These are phyloP conservation scores for Torrubiella hemipterigena DNA, from an alignment of 2,329 filamentous ascomycete species.

Conservation along the genomic window DNA sequence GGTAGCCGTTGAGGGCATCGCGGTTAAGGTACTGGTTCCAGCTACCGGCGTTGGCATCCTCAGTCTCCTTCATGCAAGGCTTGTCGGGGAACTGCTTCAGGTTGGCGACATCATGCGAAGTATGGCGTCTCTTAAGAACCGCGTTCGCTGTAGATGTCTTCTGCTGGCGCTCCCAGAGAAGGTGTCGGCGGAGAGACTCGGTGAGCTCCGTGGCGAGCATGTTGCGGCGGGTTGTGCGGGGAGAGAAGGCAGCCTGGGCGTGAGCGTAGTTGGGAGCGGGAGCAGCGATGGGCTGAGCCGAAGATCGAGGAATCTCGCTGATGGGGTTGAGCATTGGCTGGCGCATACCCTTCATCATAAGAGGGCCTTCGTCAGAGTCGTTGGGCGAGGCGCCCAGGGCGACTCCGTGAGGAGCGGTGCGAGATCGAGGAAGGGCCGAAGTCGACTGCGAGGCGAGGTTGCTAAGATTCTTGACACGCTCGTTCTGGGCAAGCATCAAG, in stretches of 20 bases:
- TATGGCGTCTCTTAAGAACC: slow-evolving; percentile 80
- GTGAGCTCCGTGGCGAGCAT: slow-evolving; percentile 95
- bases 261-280: slow-evolving; percentile 50
- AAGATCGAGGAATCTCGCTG: slow-evolving; percentile 53
- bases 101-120: slow-evolving; percentile 81
- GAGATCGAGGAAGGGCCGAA: slow-evolving; percentile 53
- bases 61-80: slow-evolving; percentile 45
- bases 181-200: slow-evolving; percentile 79
- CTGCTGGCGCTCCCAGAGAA: slow-evolving; percentile 91
- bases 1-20: slow-evolving; percentile 46
- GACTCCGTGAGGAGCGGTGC: slow-evolving; percentile 34
- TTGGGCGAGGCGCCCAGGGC: slow-evolving; percentile 38
- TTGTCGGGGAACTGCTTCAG: slow-evolving; percentile 69
- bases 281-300: slow-evolving; percentile 66
- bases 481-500: slow-evolving; percentile 69
- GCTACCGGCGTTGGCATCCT: slow-evolving; percentile 55
- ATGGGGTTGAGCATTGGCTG: slow-evolving; percentile 38
- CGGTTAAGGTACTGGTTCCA: slow-evolving; percentile 81
- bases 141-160: slow-evolving; percentile 83
- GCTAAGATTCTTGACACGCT: slow-evolving; percentile 57
- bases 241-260: slow-evolving; percentile 70
- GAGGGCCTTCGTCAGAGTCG: slow-evolving; percentile 49
- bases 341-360: slow-evolving; percentile 51
- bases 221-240: slow-evolving; percentile 81
- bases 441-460: slow-evolving; percentile 56